Conservation (phyloP, 2,329 filamentous ascomycete genomes). For the Trichoderma sp. region DNA sequence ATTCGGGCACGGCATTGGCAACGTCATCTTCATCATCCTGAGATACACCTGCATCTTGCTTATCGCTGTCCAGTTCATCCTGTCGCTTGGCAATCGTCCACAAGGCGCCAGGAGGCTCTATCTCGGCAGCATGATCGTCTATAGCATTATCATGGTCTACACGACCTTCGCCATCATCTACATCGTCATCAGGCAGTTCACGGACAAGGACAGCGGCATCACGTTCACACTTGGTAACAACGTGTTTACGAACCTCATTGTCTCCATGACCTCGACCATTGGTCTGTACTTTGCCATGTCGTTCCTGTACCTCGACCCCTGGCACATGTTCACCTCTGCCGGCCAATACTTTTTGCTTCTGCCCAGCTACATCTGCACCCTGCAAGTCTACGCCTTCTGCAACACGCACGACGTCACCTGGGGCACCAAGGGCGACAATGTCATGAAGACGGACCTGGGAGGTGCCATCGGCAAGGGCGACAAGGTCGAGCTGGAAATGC, state of each 20-base stretch:
- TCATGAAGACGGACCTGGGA: constrained; percentile 88
- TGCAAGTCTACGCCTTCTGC: constrained; percentile 98
- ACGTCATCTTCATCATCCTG: constrained; percentile 82
- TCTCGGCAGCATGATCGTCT: constrained; percentile 83
- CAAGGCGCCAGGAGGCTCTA: constrained; percentile 94
- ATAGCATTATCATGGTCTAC: constrained; percentile 92
- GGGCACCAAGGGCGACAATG: constrained; percentile 98
- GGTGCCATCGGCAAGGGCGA: constrained; percentile 76
- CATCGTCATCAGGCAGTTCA: constrained; percentile 83
- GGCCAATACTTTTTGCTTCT: constrained; percentile 91
- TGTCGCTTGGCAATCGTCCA: constrained; percentile 93
- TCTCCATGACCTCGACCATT: constrained; percentile 84
- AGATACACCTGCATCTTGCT: constrained; percentile 84
- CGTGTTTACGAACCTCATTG: constrained; percentile 91
- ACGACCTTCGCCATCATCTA: constrained; percentile 87
- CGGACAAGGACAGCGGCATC: constrained; percentile 48
- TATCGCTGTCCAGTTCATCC: constrained; percentile 93
- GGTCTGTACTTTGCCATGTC: constrained; percentile 97
- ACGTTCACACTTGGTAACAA: constrained; percentile 72
- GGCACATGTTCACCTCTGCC: constrained; percentile 96
- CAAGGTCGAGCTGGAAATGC: constrained; percentile 95
- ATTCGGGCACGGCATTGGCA: constrained; percentile 84
- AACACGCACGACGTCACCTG: constrained; percentile 99
- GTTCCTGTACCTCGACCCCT: constrained; percentile 94
- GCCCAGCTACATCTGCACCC: constrained; percentile 91